Evolutionary conservation across 2,329 filamentous ascomycete species (phyloP).

Genomic region (Ascochyta koolunga): DNA sequence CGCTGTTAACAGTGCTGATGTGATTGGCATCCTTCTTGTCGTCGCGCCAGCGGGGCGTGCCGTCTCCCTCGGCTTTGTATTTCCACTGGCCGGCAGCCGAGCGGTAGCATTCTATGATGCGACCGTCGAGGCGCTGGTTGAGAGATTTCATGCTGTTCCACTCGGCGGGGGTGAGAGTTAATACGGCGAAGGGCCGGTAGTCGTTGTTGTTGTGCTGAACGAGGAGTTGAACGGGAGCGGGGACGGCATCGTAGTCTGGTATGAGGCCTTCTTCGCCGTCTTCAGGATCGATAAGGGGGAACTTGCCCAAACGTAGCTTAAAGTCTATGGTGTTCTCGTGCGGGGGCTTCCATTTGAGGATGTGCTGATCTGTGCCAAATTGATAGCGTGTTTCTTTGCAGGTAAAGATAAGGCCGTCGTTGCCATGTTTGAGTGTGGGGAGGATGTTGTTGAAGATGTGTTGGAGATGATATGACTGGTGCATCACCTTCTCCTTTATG

Average conservation of each 20-base stretch:
- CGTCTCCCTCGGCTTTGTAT: conserved; percentile 60
- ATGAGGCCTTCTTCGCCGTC: conserved; percentile 69
- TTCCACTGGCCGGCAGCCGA: conserved; percentile 80
- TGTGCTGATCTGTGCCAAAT: conserved; percentile 89
- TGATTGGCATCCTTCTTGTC: conserved; percentile 94
- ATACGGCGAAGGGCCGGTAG: conserved; percentile 68
- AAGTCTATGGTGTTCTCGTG: conserved; percentile 97
- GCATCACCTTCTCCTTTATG: conserved; percentile 86
- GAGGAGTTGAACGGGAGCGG: conserved; percentile 70
- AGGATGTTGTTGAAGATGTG: conserved; percentile 85
- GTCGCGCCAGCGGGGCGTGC: conserved; percentile 78
- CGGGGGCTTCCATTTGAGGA: conserved; percentile 97
- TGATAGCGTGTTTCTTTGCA: conserved; percentile 85
- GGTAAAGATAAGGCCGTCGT: conserved; percentile 98
- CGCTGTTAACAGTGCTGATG: conserved; percentile 79
- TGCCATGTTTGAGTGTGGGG: conserved; percentile 84
- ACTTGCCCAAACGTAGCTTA: conserved; percentile 73
- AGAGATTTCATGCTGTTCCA: conserved; percentile 83
- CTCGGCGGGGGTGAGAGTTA: conserved; percentile 75
- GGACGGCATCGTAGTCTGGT: conserved; percentile 79
- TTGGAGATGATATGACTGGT: conserved; percentile 79
- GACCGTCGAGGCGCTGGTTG: conserved; percentile 77
- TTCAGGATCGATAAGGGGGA: conserved; percentile 73
- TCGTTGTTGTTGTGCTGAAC: conserved; percentile 69
- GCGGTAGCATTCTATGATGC: conserved; percentile 88